These are phyloP conservation scores for Huntiella moniliformis DNA, from an alignment of 2,329 filamentous ascomycete genomes.

Conservation along the genomic window DNA sequence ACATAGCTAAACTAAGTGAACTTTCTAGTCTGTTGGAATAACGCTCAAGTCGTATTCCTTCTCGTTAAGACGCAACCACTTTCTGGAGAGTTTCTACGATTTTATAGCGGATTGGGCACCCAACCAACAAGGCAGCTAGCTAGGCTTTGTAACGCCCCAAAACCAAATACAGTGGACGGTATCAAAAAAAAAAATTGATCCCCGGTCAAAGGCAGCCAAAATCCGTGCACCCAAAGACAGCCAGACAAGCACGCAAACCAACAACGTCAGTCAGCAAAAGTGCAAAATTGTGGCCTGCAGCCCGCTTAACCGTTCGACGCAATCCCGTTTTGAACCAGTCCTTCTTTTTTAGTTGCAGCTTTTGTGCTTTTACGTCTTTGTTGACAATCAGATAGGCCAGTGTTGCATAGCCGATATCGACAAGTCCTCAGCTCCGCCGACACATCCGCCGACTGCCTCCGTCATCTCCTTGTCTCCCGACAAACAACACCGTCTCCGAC, in stretches of 20 bases:
- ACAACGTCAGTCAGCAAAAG: no score
- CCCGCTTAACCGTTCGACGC: neutral
- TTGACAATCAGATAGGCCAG: neutral
- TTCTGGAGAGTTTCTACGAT: constrained; percentile 1
- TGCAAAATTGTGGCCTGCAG: constrained; percentile 1
- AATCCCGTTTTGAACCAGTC: no score
- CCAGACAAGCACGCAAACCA: neutral
- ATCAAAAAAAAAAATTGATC: constrained; percentile 3
- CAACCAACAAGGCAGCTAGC: no score
- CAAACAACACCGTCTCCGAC: neutral
- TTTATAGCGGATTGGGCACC: neutral
- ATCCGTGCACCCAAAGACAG: neutral
- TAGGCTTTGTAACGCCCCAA: no score
- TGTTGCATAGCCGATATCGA: no score
- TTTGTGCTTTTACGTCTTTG: neutral
- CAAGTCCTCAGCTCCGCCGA: no score
- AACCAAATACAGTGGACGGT: no score
- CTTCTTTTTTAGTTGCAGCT: neutral
- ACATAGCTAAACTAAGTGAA: no score
- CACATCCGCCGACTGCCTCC: no score
- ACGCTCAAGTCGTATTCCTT: neutral
- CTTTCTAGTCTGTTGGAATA: no score
- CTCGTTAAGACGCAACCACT: constrained; percentile 4
- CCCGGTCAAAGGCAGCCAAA: neutral
- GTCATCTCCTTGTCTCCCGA: neutral